Conservation (phyloP, 371 early-diverging fungal species). For the Actinomortierella wolfii region DNA sequence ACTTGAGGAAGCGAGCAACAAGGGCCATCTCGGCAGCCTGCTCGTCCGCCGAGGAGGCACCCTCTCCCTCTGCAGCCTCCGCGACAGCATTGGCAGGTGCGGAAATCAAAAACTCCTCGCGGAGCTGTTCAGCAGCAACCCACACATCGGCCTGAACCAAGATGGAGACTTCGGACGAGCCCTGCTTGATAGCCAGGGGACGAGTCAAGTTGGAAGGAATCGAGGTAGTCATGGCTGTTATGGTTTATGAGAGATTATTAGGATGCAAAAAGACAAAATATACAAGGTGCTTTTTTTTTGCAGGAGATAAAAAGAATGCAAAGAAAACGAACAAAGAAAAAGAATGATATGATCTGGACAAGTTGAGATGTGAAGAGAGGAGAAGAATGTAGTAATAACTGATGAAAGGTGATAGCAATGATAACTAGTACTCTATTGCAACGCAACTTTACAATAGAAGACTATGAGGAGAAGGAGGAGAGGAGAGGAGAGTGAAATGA, state of each 20-base stretch:
- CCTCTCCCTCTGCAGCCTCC: slow-evolving; percentile 32
- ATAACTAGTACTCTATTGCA: too few species aligned
- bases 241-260: not conserved
- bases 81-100: slow-evolving; percentile 21
- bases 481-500: too few species aligned
- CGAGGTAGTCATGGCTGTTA: slow-evolving; percentile 22
- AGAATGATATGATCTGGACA: too few species aligned
- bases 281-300: too few species aligned
- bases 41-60: slow-evolving; percentile 50
- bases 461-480: too few species aligned
- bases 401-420: too few species aligned
- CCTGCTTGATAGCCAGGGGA: slow-evolving; percentile 83
- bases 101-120: slow-evolving; percentile 72
- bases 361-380: too few species aligned
- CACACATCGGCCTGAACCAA: slow-evolving; percentile 85
- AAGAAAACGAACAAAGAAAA: too few species aligned
- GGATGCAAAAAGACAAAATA: too few species aligned
- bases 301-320: too few species aligned
- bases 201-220: slow-evolving; percentile 55
- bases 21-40: slow-evolving; percentile 75
- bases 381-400: too few species aligned
- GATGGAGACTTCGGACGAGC: slow-evolving; percentile 80
- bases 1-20: slow-evolving; percentile 75
- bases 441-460: too few species aligned
- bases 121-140: slow-evolving; percentile 88